These are phyloP conservation scores for Arthromyces matolae DNA, from an alignment of 768 basidiomycete species.

Conservation along the genomic window DNA sequence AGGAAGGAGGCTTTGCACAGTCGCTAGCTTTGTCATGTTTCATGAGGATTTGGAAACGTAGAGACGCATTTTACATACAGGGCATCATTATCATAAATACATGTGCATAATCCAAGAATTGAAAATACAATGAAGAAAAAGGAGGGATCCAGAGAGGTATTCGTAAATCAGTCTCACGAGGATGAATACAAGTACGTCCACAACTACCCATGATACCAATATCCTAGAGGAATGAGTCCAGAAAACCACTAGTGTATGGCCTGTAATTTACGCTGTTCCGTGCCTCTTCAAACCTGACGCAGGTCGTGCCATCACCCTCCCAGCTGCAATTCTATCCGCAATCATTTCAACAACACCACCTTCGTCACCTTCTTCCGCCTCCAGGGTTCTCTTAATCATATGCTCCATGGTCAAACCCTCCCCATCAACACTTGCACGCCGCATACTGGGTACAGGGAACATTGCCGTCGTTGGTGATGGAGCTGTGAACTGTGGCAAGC, in stretches of 20 bases:
- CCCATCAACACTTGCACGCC: slow-evolving; percentile 36
- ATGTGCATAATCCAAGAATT: too few relatives aligned
- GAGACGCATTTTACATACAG: too few relatives aligned
- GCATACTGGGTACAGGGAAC: slow-evolving; percentile 65
- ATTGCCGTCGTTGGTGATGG: slow-evolving; percentile 33
- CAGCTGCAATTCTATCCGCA: slow-evolving; percentile 60
- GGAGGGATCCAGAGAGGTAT: too few relatives aligned
- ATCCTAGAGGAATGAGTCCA: too few relatives aligned
- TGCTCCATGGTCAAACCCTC: slow-evolving; percentile 60
- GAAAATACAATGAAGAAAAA: not conserved
- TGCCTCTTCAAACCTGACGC: slow-evolving; percentile 59
- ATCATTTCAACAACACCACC: slow-evolving; percentile 54
- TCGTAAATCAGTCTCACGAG: not conserved
- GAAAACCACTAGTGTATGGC: too few relatives aligned
- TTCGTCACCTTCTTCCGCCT: slow-evolving; percentile 51
- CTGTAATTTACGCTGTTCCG: slow-evolving; percentile 52
- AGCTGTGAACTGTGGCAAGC: slow-evolving; percentile 55
- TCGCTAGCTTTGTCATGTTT: too few relatives aligned
- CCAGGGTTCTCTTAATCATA: slow-evolving; percentile 57
- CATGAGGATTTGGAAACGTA: too few relatives aligned
- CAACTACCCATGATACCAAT: too few relatives aligned
- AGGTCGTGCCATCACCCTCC: slow-evolving; percentile 39
- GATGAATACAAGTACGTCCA: not conserved
- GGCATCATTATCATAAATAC: too few relatives aligned
- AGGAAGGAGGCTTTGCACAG: too few relatives aligned